A percentile compares a stretch with the other conserved stretches of the same genome.
Conservation (phyloP, 306 rosid genomes). For the Heteromeles arbutifolia region DNA sequence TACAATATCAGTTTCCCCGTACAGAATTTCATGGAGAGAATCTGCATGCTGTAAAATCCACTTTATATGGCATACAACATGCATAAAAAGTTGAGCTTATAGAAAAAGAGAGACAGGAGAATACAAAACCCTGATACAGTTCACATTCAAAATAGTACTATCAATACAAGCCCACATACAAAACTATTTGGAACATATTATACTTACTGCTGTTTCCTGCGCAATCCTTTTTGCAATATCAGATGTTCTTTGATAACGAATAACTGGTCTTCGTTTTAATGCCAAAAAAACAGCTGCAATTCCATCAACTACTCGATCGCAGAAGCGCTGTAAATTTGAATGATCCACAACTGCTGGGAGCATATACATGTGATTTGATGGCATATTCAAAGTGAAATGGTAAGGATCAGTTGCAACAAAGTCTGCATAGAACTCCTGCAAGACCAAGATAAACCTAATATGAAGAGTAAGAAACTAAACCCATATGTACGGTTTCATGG, state of each 20-base stretch:
- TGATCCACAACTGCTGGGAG: conserved; percentile 91
- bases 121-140: not conserved
- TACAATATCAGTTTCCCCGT: conserved; percentile 23
- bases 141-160: not conserved
- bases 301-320: conserved; percentile 80
- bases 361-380: conserved; percentile 72
- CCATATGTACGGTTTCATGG: conserved; percentile 3
- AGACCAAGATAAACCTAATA: conserved; percentile 28
- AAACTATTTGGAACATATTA: not conserved
- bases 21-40: not conserved
- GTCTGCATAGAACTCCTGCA: conserved; percentile 89
- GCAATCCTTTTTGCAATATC: conserved; percentile 89
- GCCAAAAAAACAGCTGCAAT: conserved; percentile 81
- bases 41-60: not conserved
- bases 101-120: not conserved
- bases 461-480: conserved; percentile 15
- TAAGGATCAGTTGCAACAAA: conserved; percentile 79
- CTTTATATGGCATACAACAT: not conserved
- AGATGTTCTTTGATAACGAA: conserved; percentile 91
- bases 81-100: not conserved
- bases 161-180: not conserved
- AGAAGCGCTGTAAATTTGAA: conserved; percentile 54
- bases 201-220: conserved; percentile 72
- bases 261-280: conserved; percentile 75
- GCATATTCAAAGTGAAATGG: conserved; percentile 77